Evolutionary conservation across 305 asterid genomes (phyloP), one percentile per base, ranked within the genome.

Genomic region (Solanum chacoense): DNA sequence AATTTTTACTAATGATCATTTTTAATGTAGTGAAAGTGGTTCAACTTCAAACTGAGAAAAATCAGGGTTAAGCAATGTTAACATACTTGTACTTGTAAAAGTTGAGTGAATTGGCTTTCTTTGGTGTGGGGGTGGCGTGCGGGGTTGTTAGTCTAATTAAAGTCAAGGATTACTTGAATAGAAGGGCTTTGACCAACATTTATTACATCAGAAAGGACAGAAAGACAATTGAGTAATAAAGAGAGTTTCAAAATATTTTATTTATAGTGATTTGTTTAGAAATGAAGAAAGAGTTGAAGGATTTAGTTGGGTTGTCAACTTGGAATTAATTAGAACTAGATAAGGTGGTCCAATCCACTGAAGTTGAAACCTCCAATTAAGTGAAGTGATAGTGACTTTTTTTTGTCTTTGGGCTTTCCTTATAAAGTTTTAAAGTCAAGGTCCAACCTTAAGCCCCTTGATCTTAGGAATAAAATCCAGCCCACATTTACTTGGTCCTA

Each of bases 181-280:
- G 13, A 38, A 40, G 87, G 91, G 79, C 63, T 91, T 90, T 90
- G 91, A 92, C 93, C 90, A 90, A 78, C 32, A 55, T 38, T 88
- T 69, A 76, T 81, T 18, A 74, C 14, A 38, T 90, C 81, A 89
- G 28, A 83, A 89, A 45, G 86, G 92, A 89, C 92, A 91, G 78
- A 90, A 89, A 72, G 36, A 87, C 65, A 79, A 67, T 87, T 45
- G 69, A 29, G 86, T 80, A 50, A 29, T 50, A 83, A 83, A 9
- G 72, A 83, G 14, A 29, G 40, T 9, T 50, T 28, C 7, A 28
- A 32, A 75, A 18, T 55, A 55, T 18, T 22, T 35, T 77, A 24
- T 24, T 20, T 8, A 40, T 45, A 26, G 38, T 79, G 28, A 32
- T 36, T 32, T 1, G 35, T 38, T 79, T 81, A 81, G 22, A 83